These are phyloP conservation scores for Mortierella sp. DNA, from an alignment of 371 early-diverging fungal species.

Conservation along the genomic window DNA sequence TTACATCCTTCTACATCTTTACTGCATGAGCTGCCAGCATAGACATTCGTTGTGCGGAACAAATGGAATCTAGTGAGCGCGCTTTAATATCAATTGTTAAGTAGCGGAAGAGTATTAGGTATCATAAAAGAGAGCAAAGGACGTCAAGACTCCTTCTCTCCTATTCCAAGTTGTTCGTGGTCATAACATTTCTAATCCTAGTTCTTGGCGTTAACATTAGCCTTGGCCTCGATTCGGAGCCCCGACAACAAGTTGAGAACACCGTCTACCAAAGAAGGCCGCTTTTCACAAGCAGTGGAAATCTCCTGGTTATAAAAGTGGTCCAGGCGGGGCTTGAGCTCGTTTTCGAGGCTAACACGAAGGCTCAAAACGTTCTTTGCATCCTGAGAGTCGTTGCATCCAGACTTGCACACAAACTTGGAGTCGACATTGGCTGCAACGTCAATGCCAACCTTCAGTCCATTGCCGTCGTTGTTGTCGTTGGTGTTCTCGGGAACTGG, in stretches of 20 bases:
- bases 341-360: constrained; percentile 26
- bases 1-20: too few species aligned
- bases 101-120: background rate
- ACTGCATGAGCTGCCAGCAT: too few species aligned
- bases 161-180: background rate
- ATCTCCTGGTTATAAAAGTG: constrained; percentile 32
- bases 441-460: constrained; percentile 24
- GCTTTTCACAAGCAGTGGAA: constrained; percentile 21
- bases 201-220: background rate
- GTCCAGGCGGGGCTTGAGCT: constrained; percentile 21
- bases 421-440: constrained; percentile 16
- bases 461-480: background rate
- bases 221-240: constrained; percentile 16
- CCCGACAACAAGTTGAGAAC: constrained; percentile 16
- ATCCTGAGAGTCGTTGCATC: constrained; percentile 39
- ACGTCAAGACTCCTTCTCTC: background rate
- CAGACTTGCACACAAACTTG: constrained; percentile 47
- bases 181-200: background rate
- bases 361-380: constrained; percentile 34
- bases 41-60: too few species aligned
- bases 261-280: constrained; percentile 8
- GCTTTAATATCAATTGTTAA: background rate
- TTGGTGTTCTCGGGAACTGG: background rate
- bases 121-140: background rate
- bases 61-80: too few species aligned